Base-by-base conservation (phyloP, 805 yeast genomes). In the Gaillardinia entomophila region DNA sequence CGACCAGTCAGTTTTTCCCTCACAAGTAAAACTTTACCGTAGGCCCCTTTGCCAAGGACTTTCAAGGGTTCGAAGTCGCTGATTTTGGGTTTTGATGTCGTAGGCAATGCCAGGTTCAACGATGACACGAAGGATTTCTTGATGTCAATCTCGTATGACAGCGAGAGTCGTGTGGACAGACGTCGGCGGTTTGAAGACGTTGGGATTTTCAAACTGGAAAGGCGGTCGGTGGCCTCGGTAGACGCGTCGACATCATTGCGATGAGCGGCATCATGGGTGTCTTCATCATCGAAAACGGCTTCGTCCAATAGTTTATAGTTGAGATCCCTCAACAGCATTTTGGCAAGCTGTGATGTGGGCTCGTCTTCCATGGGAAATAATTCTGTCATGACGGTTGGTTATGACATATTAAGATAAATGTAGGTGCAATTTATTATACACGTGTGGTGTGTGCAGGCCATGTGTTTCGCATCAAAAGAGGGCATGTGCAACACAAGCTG, bases 21-120 rank as follows among this genome's bases (percentile, higher is more conserved):
- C 1, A 87, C 96, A 15, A 87, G 60, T 6, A 84, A 60, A 3
- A 87, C 96, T 51, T 84, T 86, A 3, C 96, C 96, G 45, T 83
- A 87, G 2, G 95, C 87, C 3, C 96, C 96, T 32, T 79, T 73
- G 0, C 96, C 96, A 4, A 87, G 62, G 0, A 86, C 92, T 43
- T 76, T 81, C 5, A 88, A 56, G 2, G 84, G 82, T 44, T 73
- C 77, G 47, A 88, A 87, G 49, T 87, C 95, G n/a, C 49, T 45
- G 16, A 59, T 31, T 34, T 40, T 37, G 24, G 48, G 50, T 15
- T 32, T 32, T 35, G 38, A 35, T 12, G 24, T 17, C 17, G 7
- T 16, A 6, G 20, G 27, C 6, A 10, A 6, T 12, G 10, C 7
- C 7, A 4, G 6, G 27, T 19, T 19, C 22, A 19, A 42, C 12